A percentile compares a stretch with the other conserved stretches of the same genome.
Conservation (phyloP, 2,329 filamentous ascomycete genomes). For the Chalaropsis ovoidea region DNA sequence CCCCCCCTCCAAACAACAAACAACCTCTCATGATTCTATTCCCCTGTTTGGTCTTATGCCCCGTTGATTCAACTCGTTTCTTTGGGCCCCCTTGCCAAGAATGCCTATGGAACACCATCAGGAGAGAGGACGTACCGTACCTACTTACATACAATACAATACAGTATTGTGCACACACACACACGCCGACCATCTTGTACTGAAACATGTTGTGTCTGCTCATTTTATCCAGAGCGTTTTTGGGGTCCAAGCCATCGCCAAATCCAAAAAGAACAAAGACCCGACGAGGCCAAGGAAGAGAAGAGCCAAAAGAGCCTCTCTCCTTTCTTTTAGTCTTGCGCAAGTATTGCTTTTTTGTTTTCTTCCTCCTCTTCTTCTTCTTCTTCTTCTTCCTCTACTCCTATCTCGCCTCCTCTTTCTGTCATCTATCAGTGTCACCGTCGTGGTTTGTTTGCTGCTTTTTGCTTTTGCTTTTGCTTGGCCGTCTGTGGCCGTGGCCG, state of each 20-base stretch:
- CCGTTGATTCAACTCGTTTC: not conserved
- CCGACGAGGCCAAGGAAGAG: not conserved
- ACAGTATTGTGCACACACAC: too few species aligned
- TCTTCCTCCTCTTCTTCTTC: not conserved
- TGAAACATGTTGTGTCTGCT: conserved; percentile 3
- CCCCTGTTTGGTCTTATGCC: not conserved
- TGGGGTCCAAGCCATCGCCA: not conserved
- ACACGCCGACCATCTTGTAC: not conserved
- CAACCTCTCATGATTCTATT: too few species aligned
- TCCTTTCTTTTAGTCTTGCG: too few species aligned
- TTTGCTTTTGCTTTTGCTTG: not conserved
- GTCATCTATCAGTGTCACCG: too few species aligned
- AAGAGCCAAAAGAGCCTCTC: not conserved
- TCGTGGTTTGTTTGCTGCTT: not conserved
- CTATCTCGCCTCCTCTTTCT: not conserved
- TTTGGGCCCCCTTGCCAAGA: not conserved
- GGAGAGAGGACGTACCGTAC: too few species aligned
- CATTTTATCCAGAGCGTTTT: not conserved
- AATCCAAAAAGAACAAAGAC: not conserved
- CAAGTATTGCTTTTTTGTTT: too few species aligned
- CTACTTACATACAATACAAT: too few species aligned
- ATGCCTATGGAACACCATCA: not conserved
- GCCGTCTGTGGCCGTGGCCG: too few species aligned
- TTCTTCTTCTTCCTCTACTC: not conserved
- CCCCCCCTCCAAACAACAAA: too few species aligned